Evolutionary conservation across 768 basidiomycete species (phyloP), one percentile per base, ranked within the genome.

Genomic region (Panus rudis): DNA sequence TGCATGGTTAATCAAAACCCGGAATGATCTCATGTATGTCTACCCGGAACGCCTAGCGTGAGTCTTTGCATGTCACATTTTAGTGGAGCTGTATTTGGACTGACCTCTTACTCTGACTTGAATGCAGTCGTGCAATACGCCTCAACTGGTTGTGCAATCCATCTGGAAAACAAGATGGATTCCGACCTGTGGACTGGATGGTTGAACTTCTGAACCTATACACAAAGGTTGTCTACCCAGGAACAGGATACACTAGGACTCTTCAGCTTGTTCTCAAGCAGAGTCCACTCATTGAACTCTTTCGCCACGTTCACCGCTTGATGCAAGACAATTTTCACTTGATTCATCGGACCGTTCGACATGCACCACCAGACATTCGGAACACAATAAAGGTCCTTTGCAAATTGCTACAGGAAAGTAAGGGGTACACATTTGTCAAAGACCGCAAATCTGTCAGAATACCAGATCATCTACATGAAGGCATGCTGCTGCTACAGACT

Each of bases 171-270:
- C 37, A 43, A 6, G 52, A 55, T 3, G 45, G 47, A 0, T 73
- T 62, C 27, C 48, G 58, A 1, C 60, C 54, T 0, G 51, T 69
- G 2, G 70, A 72, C 38, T 72, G 68, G 69, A 39, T 61, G 6
- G 51, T 68, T 1, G 68, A 75, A 44, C 53, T 63, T 2, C 63
- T 70, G 23, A 72, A 73, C 43, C 56, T 71, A 1, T 69, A 62
- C n/a, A 69, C 58, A 4, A 73, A 71, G 54, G 68, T 68, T 14
- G 16, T 10, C 16, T 16, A 10, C n/a, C n/a, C n/a, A n/a, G n/a
- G n/a, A n/a, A 30, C 28, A 30, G 10, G 10, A 30, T 16, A 10
- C 28, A 16, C 28, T 30, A 10, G 10, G 10, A 30, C 16, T 30
- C 10, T 16, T 30, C 10, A 30, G 16, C 28, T 16, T 30, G 10